Percentiles rank a stretch among this genome's conserved stretches.
Conservation (phyloP, 2,329 filamentous ascomycete genomes). For the Raffaelea albimanens region DNA sequence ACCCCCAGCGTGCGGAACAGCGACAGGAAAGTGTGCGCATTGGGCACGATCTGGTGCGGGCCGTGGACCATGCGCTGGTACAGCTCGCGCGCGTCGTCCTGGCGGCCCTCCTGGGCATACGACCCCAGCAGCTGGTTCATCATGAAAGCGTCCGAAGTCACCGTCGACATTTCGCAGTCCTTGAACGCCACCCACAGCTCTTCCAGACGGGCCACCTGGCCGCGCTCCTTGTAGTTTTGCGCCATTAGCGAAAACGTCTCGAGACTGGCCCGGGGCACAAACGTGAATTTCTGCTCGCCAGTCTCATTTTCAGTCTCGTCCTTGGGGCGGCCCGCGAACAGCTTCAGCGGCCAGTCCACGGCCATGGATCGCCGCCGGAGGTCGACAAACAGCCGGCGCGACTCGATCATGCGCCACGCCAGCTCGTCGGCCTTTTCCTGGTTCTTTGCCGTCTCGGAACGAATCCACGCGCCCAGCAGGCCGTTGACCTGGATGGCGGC, state of each 20-base stretch:
- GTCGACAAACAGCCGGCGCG: conserved; percentile 55
- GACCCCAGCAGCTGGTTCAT: conserved; percentile 70
- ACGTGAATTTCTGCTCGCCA: conserved; percentile 17
- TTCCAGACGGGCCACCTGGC: conserved; percentile 46
- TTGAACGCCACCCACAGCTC: conserved; percentile 54
- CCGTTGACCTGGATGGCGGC: conserved; percentile 73
- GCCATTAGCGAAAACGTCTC: conserved; percentile 73
- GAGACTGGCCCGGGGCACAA: conserved; percentile 52
- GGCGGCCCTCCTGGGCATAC: conserved; percentile 48
- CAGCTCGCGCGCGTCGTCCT: conserved; percentile 40
- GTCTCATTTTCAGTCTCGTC: not conserved
- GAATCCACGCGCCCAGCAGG: conserved; percentile 68
- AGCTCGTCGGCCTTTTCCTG: conserved; percentile 55
- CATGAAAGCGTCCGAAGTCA: conserved; percentile 54
- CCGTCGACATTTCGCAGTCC: conserved; percentile 50
- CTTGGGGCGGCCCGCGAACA: not conserved
- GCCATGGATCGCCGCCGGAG: conserved; percentile 25
- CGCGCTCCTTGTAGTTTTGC: conserved; percentile 58
- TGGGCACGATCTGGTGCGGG: conserved; percentile 38
- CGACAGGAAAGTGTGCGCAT: conserved; percentile 59
- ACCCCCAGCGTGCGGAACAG: conserved; percentile 53
- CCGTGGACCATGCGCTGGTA: conserved; percentile 43
- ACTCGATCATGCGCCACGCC: conserved; percentile 68
- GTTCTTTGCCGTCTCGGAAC: conserved; percentile 45
- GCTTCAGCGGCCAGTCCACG: not conserved